A percentile compares a stretch with the other conserved stretches of the same genome.
These are phyloP conservation scores for Dactylorhiza incarnata DNA, from an alignment of 106 monocot genomes.

Conservation along the genomic window DNA sequence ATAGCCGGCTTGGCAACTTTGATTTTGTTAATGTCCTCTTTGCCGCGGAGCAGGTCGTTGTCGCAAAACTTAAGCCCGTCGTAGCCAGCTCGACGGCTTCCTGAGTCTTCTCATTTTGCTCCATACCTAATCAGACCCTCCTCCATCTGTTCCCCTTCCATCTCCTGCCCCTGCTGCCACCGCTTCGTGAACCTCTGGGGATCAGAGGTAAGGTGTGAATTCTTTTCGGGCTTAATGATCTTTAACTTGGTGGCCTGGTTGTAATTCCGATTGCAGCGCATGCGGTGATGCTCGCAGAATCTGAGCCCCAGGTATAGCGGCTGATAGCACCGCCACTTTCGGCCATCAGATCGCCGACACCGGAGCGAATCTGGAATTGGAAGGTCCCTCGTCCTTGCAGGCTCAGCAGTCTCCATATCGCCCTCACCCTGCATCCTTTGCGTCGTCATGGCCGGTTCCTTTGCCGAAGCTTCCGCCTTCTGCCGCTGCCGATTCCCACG, in stretches of 20 bases:
- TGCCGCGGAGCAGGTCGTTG: background rate
- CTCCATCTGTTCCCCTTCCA: background rate
- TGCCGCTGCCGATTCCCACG: background rate
- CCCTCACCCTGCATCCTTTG: background rate
- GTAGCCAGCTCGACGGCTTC: background rate
- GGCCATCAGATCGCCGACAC: slow-evolving; percentile 38
- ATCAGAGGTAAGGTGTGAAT: background rate
- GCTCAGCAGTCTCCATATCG: background rate
- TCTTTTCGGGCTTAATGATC: background rate
- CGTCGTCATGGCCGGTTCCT: background rate
- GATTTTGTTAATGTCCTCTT: background rate
- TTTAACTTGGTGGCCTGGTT: background rate
- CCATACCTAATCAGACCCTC: background rate
- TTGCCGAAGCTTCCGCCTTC: background rate
- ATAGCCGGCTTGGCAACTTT: background rate
- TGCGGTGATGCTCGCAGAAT: slow-evolving; percentile 39
- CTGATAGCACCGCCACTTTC: slow-evolving; percentile 34
- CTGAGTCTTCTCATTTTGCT: background rate
- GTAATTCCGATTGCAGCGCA: slow-evolving; percentile 5
- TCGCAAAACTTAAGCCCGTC: background rate
- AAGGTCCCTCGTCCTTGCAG: slow-evolving; percentile 6
- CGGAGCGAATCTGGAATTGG: slow-evolving; percentile 9
- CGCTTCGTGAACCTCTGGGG: background rate
- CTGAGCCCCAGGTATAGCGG: slow-evolving; percentile 10
- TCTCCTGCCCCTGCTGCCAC: background rate